Evolutionary conservation across 2,329 filamentous ascomycete genomes (phyloP), one percentile per base, ranked within the genome.

Genomic region (Xylaria polymorpha): DNA sequence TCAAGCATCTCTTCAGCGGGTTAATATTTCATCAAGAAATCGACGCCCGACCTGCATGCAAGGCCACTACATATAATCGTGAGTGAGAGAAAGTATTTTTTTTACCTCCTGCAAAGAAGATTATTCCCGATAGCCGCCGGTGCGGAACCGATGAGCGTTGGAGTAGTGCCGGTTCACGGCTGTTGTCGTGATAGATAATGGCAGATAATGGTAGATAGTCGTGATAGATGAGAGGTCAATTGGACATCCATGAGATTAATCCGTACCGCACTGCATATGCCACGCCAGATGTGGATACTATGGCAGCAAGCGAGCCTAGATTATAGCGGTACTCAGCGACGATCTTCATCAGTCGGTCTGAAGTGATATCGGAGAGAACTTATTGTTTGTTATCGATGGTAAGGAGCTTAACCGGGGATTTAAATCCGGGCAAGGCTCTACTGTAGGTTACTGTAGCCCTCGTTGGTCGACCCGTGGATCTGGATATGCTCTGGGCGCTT

Each of bases 381-480:
- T 6, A 20, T 18, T 37, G 39, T 51, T 48, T 9, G 20, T 61
- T 61, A 58, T 65, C 43, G n/a, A 58, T n/a, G 25, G 50, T n/a
- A 50, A 35, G 48, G 25, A 39, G 43, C 51, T 51, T 46, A 18
- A 44, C 46, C 35, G 14, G 53, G 46, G 15, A 20, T 51, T 25
- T 14, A 29, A 51, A 22, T 32, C 25, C 37, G 39, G n/a, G 57
- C 43, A 57, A 51, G 51, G 57, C 50, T 41, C 22, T 8, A n/a
- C n/a, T 10, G 41, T 51, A 68, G 22, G 18, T 43, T n/a, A n/a
- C n/a, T n/a, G n/a, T n/a, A n/a, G n/a, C n/a, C 48, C 25, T 10
- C 39, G n/a, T 37, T 20, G 44, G 53, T 29, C 14, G 57, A 69
- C 51, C 67, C 67, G 63, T 66, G 63, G 53, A 63, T 53, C 58